These are phyloP conservation scores for Sclerotinia nivalis DNA, from an alignment of 2,329 filamentous ascomycete species.

Conservation along the genomic window DNA sequence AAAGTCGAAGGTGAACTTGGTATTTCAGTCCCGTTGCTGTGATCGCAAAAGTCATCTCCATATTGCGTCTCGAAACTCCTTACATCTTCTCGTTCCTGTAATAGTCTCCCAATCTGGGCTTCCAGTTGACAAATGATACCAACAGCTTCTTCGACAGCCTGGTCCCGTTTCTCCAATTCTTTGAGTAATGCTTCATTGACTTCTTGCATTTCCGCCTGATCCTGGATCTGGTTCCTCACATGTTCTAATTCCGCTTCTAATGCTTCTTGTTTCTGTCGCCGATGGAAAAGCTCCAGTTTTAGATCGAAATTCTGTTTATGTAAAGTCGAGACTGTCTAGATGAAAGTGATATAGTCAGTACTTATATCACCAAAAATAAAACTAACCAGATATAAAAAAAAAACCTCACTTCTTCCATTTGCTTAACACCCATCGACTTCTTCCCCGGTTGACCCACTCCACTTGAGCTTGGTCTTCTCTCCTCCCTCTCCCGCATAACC, in stretches of 20 bases:
- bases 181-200: constrained; percentile 59
- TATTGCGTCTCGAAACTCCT: constrained; percentile 49
- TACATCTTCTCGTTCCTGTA: constrained; percentile 56
- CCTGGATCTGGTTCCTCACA: constrained; percentile 48
- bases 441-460: constrained; percentile 43
- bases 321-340: constrained; percentile 63
- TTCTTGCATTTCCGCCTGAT: constrained; percentile 53
- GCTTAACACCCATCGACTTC: constrained; percentile 58
- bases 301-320: constrained; percentile 78
- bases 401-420: constrained; percentile 62
- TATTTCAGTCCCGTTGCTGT: constrained; percentile 28
- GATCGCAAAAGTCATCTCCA: constrained; percentile 31
- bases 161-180: constrained; percentile 68
- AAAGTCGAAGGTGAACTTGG: constrained; percentile 36
- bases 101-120: constrained; percentile 55
- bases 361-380: constrained; percentile 15
- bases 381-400: constrained; percentile 3
- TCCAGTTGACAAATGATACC: constrained; percentile 68
- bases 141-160: constrained; percentile 70
- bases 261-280: constrained; percentile 61
- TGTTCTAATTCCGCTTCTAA: constrained; percentile 59
- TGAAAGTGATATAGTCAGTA: not conserved
- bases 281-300: constrained; percentile 71
- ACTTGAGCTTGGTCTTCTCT: constrained; percentile 38
- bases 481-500: constrained; percentile 28